Evolutionary conservation across 2,329 filamentous ascomycete genomes (phyloP), one percentile per base, ranked within the genome.

Genomic region (Clarireedia paspali): DNA sequence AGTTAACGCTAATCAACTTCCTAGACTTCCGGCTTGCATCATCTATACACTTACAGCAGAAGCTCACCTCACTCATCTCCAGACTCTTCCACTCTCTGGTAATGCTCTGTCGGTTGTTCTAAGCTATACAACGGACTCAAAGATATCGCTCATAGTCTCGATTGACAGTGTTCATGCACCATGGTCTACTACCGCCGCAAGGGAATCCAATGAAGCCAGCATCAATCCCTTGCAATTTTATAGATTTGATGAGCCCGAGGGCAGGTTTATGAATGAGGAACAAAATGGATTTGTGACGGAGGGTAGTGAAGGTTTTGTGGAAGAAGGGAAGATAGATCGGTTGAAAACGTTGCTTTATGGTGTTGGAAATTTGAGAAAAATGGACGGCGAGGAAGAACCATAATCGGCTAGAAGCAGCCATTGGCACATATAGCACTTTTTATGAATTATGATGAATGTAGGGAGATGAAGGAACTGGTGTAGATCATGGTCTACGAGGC

Each of bases 11-110:
- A 44, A 30, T 20, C 23, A 6, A 58, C 58, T 60, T 67, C 53
- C 6, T 60, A 83, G 77, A 38, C 68, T 80, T 54, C 79, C 83
- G 57, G 87, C 78, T 42, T 72, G 95, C 7, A 84, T 92, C 69
- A 72, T 80, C 55, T 88, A 86, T 72, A 71, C 72, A n/a, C 73
- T 87, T 5, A 68, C 69, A n/a, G 59, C 68, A 1, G 68, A 79
- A 49, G 78, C 77, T 58, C 70, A 67, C 14, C 73, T 89, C 42
- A 69, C 73, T 7, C 73, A 79, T 59, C 68, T 70, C 6, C 71
- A 76, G 47, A 78, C 77, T 50, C 65, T 89, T 53, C 69, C 74
- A 40, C 69, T 89, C 4, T 74, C 77, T 2, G 86, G 86, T 6
- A 90, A 88, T 63, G 79, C 84, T 0, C 77, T 69, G 5, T 58